These are phyloP conservation scores for Persicaria tinctoria DNA, from an alignment of 148 eudicot genomes.

Conservation along the genomic window DNA sequence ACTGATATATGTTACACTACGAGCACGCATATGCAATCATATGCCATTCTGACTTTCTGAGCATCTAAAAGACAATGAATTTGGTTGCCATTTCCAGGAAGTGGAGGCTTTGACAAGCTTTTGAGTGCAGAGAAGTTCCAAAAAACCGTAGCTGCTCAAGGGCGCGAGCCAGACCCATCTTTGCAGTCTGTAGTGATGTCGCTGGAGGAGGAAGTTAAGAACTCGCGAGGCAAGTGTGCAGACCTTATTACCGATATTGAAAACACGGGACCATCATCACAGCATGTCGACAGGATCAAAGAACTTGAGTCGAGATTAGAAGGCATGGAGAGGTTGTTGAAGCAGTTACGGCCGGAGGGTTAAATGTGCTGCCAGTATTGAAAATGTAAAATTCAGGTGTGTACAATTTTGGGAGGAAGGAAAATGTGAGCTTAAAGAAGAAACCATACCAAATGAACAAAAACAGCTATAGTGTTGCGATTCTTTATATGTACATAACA, in stretches of 20 bases:
- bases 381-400: not conserved
- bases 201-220: conserved; percentile 51
- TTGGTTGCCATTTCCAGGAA: conserved; percentile 39
- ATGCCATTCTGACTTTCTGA: too few relatives aligned
- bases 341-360: conserved; percentile 37
- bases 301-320: conserved; percentile 62
- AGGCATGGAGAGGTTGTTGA: conserved; percentile 54
- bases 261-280: conserved; percentile 34
- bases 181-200: conserved; percentile 44
- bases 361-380: not conserved
- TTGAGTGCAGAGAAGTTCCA: conserved; percentile 35
- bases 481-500: conserved; percentile 6
- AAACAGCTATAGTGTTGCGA: not conserved
- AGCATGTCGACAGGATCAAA: conserved; percentile 42
- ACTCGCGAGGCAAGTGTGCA: conserved; percentile 55
- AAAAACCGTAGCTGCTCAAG: conserved; percentile 16
- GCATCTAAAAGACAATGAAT: not conserved
- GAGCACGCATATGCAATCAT: too few relatives aligned
- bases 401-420: conserved; percentile 9
- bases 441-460: not conserved
- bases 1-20: too few relatives aligned
- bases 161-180: conserved; percentile 13
- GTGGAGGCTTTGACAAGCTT: conserved; percentile 57
- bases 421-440: not conserved
- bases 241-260: conserved; percentile 36